Conservation (phyloP, 305 asterid species). For the Solanum hybrid region DNA sequence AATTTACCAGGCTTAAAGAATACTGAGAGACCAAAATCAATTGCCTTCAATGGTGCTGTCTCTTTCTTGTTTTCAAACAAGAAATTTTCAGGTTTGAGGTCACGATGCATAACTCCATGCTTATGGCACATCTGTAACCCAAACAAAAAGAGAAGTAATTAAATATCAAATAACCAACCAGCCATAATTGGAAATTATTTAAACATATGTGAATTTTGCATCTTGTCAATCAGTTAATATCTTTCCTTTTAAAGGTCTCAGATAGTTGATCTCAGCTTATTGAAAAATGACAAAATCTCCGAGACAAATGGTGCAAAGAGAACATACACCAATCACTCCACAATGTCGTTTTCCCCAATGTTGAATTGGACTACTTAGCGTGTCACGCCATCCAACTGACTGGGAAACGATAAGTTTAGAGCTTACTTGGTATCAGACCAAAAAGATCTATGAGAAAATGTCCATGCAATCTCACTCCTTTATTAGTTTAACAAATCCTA, state of each 20-base stretch:
- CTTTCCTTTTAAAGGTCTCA: not conserved
- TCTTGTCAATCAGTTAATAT: not conserved
- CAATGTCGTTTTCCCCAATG: not conserved
- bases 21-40: constrained; percentile 78
- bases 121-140: constrained; percentile 59
- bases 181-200: not conserved
- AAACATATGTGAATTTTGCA: not conserved
- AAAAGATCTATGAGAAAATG: not conserved
- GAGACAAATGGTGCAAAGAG: not conserved
- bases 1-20: constrained; percentile 71
- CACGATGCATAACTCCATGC: constrained; percentile 83
- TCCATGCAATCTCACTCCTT: not conserved
- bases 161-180: not conserved
- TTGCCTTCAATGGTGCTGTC: constrained; percentile 67
- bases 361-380: not conserved
- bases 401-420: not conserved
- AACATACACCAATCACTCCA: not conserved
- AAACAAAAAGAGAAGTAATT: not conserved
- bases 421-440: not conserved
- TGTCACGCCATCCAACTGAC: not conserved
- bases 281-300: not conserved
- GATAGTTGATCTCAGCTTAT: not conserved
- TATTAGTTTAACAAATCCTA: not conserved
- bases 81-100: constrained; percentile 84
- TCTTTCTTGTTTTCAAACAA: constrained; percentile 72